Base-by-base conservation (phyloP, 2,329 filamentous ascomycete species). In the Aspergillus glaucus region DNA sequence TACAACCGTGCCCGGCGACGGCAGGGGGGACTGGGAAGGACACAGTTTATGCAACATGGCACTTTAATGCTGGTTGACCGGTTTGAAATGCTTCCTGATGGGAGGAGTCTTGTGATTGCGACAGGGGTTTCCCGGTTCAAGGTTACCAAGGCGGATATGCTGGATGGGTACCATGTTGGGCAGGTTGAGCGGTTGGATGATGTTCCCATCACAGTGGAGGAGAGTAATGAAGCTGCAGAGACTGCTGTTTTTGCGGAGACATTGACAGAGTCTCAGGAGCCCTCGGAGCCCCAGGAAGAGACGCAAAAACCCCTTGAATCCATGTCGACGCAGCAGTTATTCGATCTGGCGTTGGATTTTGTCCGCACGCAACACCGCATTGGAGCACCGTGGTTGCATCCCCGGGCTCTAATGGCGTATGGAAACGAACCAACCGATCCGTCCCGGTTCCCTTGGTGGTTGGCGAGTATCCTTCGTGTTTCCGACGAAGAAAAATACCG, bases 361-460 rank as follows among this genome's bases (percentile, higher is more conserved):
- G 80, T 94, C 34, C 70, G 72, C 15, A 79, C 79, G 43, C 90
- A 89, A 80, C 79, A 81, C 47, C 75, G 76, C 4, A 75, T 82
- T 46, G 87, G 84, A 50, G 86, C 84, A 0, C 79, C 80, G 0
- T 95, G 88, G 89, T 73, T 94, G 24, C 81, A 87, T 48, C 78
- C 83, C 37, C 80, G 85, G 7, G 84, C 91, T 30, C 72, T 91
- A 26, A 72, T 81, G 28, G 82, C 87, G 5, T 93, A 92, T 55
- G 90, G 90, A 10, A 81, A 86, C 50, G 85, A 85, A 17, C 90
- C 89, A 0, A 75, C 80, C 14, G 88, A 95, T 60, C 84, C 88
- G 1, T 84, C 84, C 3, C 66, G 81, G 1, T 93, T 95, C 56
- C 87, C 90, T 0, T 95, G 90, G 78, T 96, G 91, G 91, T 86